Evolutionary conservation across 176 grass and related monocot species (phyloP).

Genomic region (Panicum miliaceum): DNA sequence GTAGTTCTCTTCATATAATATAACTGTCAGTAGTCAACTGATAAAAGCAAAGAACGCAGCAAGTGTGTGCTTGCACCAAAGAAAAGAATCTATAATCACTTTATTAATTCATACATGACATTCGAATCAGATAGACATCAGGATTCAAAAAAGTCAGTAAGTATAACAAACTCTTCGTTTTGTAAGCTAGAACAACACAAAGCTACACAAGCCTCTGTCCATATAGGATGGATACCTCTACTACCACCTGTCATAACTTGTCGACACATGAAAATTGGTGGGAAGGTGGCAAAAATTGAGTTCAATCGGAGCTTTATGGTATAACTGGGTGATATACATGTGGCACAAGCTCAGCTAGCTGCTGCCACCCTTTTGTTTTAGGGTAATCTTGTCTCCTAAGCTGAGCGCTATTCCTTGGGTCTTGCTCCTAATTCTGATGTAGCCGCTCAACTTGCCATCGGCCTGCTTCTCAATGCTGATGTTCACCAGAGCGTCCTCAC

Average conservation of each 20-base stretch:
- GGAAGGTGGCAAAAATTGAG: conserved; percentile 14
- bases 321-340: conserved; percentile 2
- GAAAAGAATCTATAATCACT: conserved; percentile 5
- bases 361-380: conserved; percentile 70
- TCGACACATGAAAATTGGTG: conserved; percentile 28
- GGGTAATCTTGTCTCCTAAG: conserved; percentile 78
- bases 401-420: conserved; percentile 73
- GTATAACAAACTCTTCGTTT: conserved; percentile 21
- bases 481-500: conserved; percentile 72
- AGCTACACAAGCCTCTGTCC: conserved; percentile 39
- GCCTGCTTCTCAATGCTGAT: conserved; percentile 70
- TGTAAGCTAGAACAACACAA: conserved; percentile 31
- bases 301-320: neutral
- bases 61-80: neutral
- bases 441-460: conserved; percentile 66
- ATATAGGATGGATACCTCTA: conserved; percentile 33
- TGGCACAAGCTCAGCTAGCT: conserved; percentile 28
- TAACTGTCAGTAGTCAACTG: neutral
- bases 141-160: conserved; percentile 4
- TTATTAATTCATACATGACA: conserved; percentile 2
- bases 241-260: neutral
- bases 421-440: conserved; percentile 77
- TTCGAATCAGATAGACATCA: neutral
- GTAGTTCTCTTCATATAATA: neutral
- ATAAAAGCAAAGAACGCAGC: neutral